A percentile compares a stretch with the other conserved stretches of the same genome.
Evolutionary conservation across 768 basidiomycete genomes (phyloP).

Genomic region (Paxillus involutus): DNA sequence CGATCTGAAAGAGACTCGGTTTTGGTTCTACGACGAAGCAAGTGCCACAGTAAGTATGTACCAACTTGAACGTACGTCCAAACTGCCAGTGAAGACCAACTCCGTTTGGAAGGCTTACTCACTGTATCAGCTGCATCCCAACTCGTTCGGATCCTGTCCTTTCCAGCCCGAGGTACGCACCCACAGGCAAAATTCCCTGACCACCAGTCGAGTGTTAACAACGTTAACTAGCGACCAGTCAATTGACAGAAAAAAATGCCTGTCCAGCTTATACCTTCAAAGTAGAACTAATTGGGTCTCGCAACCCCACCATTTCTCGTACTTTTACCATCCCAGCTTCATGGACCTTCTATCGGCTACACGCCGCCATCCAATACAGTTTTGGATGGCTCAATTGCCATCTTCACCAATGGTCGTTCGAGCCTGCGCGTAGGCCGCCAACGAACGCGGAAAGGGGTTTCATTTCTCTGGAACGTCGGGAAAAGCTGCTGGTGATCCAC

Average conservation of each 20-base stretch:
- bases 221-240: too few relatives aligned
- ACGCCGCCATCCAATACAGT: constrained; percentile 20
- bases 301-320: constrained; percentile 19
- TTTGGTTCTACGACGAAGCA: too few relatives aligned
- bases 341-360: constrained; percentile 20
- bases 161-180: too few relatives aligned
- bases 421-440: background rate
- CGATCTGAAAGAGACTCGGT: background rate
- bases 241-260: constrained; percentile 1
- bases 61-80: too few relatives aligned
- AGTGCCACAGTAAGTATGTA: too few relatives aligned
- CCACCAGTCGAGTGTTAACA: too few relatives aligned
- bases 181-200: too few relatives aligned
- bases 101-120: too few relatives aligned
- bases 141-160: too few relatives aligned
- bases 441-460: background rate
- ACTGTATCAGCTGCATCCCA: too few relatives aligned
- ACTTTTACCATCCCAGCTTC: constrained; percentile 20
- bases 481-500: background rate
- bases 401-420: constrained; percentile 19
- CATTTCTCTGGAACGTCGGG: background rate
- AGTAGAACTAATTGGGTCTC: constrained; percentile 17
- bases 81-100: too few relatives aligned
- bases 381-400: constrained; percentile 19
- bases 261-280: constrained; percentile 18